phyloP scores from a whole-genome alignment of 495 filamentous ascomycete genomes.

The Schizothecium vesticola region DNA sequence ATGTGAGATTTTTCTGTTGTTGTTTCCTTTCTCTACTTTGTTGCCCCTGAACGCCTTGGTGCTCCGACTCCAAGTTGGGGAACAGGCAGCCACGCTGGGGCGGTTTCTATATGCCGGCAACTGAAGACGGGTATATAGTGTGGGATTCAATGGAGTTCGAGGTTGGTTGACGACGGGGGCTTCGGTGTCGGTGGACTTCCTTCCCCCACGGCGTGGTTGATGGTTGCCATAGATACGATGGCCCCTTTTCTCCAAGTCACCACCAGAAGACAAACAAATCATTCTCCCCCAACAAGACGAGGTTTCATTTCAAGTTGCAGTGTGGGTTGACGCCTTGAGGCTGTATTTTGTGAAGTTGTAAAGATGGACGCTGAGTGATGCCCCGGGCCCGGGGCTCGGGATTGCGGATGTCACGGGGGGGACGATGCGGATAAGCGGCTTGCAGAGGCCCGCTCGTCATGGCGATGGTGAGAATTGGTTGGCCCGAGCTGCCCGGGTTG shows the following conservation, averaged over 20 bases:
- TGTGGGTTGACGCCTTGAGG: no score
- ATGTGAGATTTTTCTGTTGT: background rate
- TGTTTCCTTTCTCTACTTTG: background rate
- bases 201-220: background rate
- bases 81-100: background rate
- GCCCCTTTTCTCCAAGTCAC: background rate
- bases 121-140: background rate
- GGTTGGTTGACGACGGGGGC: background rate
- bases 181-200: background rate
- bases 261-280: background rate
- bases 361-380: background rate
- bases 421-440: background rate
- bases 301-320: background rate
- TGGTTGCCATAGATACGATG: background rate
- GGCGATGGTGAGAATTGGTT: background rate
- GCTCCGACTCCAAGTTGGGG: background rate
- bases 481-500: background rate
- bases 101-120: background rate
- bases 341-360: no score
- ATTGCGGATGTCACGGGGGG: background rate
- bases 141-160: background rate
- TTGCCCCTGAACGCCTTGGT: background rate
- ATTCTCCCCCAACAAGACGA: background rate
- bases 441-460: background rate
- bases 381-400: background rate